Conservation (phyloP, 2,329 filamentous ascomycete genomes). For the Fusarium longipes region DNA sequence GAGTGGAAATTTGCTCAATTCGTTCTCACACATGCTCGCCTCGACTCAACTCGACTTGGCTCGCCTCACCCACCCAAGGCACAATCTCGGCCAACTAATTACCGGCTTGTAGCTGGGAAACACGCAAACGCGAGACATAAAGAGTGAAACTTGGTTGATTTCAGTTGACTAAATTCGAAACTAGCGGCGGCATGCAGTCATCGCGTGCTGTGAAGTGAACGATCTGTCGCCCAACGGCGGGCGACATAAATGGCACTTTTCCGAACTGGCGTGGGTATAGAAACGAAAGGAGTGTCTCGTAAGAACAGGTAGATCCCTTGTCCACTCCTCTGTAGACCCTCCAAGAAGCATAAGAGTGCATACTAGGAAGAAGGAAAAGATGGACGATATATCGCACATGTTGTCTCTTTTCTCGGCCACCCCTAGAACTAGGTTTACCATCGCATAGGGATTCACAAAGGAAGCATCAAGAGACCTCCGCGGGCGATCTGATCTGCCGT, state of each 20-base stretch:
- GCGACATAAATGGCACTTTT: neutral
- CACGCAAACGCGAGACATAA: conserved; percentile 1
- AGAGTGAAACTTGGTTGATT: conserved; percentile 1
- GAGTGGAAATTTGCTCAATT: conserved; percentile 8
- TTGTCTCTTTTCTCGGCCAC: conserved; percentile 36
- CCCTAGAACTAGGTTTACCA: conserved; percentile 15
- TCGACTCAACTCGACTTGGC: neutral
- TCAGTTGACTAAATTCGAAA: conserved; percentile 7
- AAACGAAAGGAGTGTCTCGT: conserved; percentile 17
- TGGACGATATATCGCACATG: conserved; percentile 12
- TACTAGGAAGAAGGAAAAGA: conserved; percentile 9
- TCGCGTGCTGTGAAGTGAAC: conserved; percentile 26
- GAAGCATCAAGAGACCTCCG: conserved; percentile 28
- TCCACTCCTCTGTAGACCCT: neutral
- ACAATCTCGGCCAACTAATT: conserved; percentile 3
- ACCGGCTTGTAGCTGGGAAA: neutral
- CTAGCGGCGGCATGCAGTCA: conserved; percentile 29
- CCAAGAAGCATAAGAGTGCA: conserved; percentile 35
- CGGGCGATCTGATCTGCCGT: conserved; percentile 42
- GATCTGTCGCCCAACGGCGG: conserved; percentile 21
- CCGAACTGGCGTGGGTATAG: conserved; percentile 24
- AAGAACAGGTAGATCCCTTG: neutral
- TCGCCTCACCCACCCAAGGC: conserved; percentile 5
- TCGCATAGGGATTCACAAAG: conserved; percentile 38
- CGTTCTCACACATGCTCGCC: neutral